Evolutionary conservation across 176 grass and related monocot species (phyloP), one percentile per base, ranked within the genome.

Genomic region (Aegilops umbellulata): DNA sequence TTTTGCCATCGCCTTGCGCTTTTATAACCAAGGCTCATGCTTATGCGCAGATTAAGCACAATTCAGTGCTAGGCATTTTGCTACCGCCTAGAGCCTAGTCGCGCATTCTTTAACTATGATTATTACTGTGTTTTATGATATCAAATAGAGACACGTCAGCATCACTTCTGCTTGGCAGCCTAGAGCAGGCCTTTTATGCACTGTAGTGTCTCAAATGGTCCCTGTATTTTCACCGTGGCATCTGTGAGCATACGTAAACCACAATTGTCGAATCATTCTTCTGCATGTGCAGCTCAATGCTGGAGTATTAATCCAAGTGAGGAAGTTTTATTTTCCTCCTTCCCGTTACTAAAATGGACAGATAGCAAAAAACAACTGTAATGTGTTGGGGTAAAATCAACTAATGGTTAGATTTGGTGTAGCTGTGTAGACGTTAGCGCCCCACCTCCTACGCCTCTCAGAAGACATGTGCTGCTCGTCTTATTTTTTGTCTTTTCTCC

Each of bases 401-500:
- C 17, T 16, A 68, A 30, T 19, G 26, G 10, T 60, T 86, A 65
- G 36, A 86, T 86, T 66, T 70, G 64, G 26, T 31, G 16, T 75
- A 34, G 19, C 42, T 8, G 7, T 75, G 42, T 75, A 74, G 41
- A 30, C 32, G 7, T 77, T 83, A 58, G 55, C 7, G 8, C 30
- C 60, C 35, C 69, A 81, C 10, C 38, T 30, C 27, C 35, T 70
- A 22, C 65, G 22, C 25, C 46, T 82, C 49, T 65, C 20, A 53
- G n/a, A 8, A 60, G 4, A 31, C 26, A 4, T 65, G 6, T 34
- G 10, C 23, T 76, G 58, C 39, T 76, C 78, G 67, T 55, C 60
- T 73, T 83, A 57, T 63, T 64, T 73, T 69, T 76, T 4, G 23
- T 85, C 55, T 80, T 80, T 75, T 74, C n/a, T 22, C 41, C 46